Evolutionary conservation across 768 basidiomycete species (phyloP).

Genomic region (Boletellus emodensis): DNA sequence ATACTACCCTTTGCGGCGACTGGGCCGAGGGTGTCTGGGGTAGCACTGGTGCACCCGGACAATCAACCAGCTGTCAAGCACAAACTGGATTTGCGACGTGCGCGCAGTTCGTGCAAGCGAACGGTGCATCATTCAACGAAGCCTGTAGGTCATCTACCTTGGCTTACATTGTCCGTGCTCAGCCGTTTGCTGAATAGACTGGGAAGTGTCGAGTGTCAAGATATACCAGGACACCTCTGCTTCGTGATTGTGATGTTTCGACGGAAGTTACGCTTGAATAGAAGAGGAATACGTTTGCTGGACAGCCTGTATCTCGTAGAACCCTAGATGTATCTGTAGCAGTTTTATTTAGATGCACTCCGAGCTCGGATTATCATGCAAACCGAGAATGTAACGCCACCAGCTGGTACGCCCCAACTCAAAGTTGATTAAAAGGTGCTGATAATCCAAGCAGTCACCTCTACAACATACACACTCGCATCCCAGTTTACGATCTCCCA

Average conservation of each 20-base stretch:
- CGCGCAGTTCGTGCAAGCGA: constrained; percentile 67
- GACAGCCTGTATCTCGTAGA: constrained; percentile 20
- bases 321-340: constrained; percentile 16
- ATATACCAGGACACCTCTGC: constrained; percentile 53
- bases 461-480: constrained; percentile 11
- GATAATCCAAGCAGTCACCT: constrained; percentile 22
- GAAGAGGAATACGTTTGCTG: constrained; percentile 2
- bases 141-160: constrained; percentile 60
- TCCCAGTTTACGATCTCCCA: constrained; percentile 43
- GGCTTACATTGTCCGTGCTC: constrained; percentile 2
- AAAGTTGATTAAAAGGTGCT: constrained; percentile 2
- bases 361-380: too few species aligned
- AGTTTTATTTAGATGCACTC: constrained; percentile 7
- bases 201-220: constrained; percentile 76
- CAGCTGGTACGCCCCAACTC: too few species aligned
- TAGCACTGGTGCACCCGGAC: constrained; percentile 70
- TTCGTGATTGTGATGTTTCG: constrained; percentile 15
- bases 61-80: constrained; percentile 80
- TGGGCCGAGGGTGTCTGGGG: constrained; percentile 88
- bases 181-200: constrained; percentile 45
- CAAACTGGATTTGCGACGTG: constrained; percentile 82
- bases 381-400: too few species aligned
- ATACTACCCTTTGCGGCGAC: constrained; percentile 86
- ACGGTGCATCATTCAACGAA: constrained; percentile 64
- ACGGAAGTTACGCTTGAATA: constrained; percentile 9